Base-by-base conservation (phyloP, 371 early-diverging fungal genomes). In the Capillidium rhysosporum region DNA sequence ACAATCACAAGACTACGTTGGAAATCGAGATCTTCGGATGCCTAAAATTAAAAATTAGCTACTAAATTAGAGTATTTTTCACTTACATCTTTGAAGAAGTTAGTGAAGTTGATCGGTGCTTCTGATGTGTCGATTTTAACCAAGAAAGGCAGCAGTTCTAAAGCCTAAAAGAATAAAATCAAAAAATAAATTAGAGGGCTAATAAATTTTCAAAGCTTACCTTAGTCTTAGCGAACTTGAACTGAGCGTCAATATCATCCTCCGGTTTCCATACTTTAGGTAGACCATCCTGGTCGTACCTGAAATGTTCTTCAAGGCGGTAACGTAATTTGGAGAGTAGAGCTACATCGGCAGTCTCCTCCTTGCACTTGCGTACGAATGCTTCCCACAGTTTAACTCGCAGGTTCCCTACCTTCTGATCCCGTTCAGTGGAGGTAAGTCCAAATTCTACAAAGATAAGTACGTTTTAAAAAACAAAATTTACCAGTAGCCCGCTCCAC, bases 201-300 rank as follows among this genome's bases (percentile, higher is more conserved):
- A n/a, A n/a, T n/a, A 8, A 25, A 2, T 29, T 9, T 7, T 26
- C 14, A 12, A n/a, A 39, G 39, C 59, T 56, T 66, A 68, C 76
- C 56, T 74, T 73, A 23, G 81, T 76, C 52, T 73, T 75, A 16
- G 92, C 86, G 29, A 61, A 61, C 39, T 73, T 73, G 67, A 88
- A 97, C 49, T 73, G 73, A 23, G 68, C 65, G 59, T 97, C 96
- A 46, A 97, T 92, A 65, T 93, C 89, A 65, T 95, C 95, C 21
- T 76, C 76, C 3, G 91, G 87, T 54, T 77, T 82, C 96, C 96
- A 97, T 16, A 97, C 85, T 28, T 87, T 71, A 7, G 98, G 98
- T 25, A 95, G 63, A 9, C 94, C 95, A 21, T 78, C 67, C 2
- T 82, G 86, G 56, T 94, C 96, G 63, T 94, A 93, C 46, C 91